Evolutionary conservation across 2,329 filamentous ascomycete genomes (phyloP).

Genomic region (Ilyonectria robusta): DNA sequence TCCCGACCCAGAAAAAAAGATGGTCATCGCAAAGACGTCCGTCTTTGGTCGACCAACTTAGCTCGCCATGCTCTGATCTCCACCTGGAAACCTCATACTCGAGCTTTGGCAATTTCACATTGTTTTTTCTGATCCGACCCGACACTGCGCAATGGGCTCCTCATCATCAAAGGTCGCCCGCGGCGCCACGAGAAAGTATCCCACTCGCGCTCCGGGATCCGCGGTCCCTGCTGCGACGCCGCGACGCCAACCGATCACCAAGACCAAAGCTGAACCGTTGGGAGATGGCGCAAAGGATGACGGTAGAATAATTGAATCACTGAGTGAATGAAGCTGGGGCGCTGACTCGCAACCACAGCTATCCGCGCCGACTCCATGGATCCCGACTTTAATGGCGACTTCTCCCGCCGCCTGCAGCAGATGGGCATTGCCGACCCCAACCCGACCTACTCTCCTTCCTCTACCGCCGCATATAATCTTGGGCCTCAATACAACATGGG

Average conservation of each 20-base stretch:
- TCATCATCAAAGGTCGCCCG: conserved; percentile 62
- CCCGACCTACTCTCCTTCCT: conserved; percentile 68
- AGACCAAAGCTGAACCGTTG: conserved; percentile 19
- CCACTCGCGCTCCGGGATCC: conserved; percentile 53
- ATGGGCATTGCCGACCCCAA: conserved; percentile 70
- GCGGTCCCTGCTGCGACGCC: conserved; percentile 39
- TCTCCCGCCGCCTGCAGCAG: conserved; percentile 65
- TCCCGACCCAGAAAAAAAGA: conserved; percentile 37
- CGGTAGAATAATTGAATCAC: conserved; percentile 30
- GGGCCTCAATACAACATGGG: conserved; percentile 38
- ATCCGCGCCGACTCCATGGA: conserved; percentile 58
- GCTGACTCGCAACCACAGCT: conserved; percentile 48
- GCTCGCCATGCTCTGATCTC: neutral
- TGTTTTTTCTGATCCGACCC: neutral
- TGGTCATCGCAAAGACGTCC: conserved; percentile 7
- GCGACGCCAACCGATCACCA: conserved; percentile 36
- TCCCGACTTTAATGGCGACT: conserved; percentile 60
- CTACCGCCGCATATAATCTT: conserved; percentile 54
- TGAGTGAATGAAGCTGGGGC: neutral
- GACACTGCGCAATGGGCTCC: conserved; percentile 57
- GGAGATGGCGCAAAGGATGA: conserved; percentile 38
- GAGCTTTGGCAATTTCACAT: conserved; percentile 15
- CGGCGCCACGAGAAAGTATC: conserved; percentile 60
- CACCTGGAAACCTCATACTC: neutral
- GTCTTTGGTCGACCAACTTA: conserved; percentile 13